These are phyloP conservation scores for Boechera divaricarpa DNA, from an alignment of 345 rosid genomes.

Conservation along the genomic window DNA sequence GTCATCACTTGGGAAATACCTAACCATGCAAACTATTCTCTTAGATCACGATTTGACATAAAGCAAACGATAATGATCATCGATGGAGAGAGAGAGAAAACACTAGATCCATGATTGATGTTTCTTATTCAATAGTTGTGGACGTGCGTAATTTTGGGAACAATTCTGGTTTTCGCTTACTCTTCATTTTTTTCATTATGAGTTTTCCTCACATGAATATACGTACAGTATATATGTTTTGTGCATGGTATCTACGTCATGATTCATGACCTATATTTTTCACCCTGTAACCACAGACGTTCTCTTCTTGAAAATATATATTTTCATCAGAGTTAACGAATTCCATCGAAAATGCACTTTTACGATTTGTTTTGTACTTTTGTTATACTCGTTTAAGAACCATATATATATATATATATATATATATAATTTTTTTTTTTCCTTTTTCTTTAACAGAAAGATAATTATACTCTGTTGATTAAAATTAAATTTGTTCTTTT, in stretches of 20 bases:
- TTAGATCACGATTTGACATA: conserved; percentile 5
- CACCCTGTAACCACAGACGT: no score
- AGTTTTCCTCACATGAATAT: neutral
- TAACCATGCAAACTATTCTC: conserved; percentile 40
- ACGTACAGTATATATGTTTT: neutral
- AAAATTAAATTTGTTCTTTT: neutral
- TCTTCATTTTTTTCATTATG: neutral
- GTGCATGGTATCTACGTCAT: neutral
- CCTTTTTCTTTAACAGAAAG: neutral
- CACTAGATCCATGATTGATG: conserved; percentile 31
- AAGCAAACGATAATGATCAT: conserved; percentile 17
- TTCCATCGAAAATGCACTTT: neutral
- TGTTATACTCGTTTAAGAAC: neutral
- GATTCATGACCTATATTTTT: neutral
- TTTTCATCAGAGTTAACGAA: no score
- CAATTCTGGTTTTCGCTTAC: neutral
- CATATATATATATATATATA: no score
- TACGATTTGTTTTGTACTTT: neutral
- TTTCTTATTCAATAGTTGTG: conserved; percentile 27
- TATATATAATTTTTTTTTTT: neutral
- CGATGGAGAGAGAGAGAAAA: neutral
- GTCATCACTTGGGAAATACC: conserved; percentile 38
- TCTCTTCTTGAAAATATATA: no score
- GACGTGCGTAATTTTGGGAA: conserved; percentile 43
- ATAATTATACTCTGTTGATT: neutral